Base-by-base conservation (phyloP, 371 early-diverging fungal species). In the Mucor piriformis region DNA sequence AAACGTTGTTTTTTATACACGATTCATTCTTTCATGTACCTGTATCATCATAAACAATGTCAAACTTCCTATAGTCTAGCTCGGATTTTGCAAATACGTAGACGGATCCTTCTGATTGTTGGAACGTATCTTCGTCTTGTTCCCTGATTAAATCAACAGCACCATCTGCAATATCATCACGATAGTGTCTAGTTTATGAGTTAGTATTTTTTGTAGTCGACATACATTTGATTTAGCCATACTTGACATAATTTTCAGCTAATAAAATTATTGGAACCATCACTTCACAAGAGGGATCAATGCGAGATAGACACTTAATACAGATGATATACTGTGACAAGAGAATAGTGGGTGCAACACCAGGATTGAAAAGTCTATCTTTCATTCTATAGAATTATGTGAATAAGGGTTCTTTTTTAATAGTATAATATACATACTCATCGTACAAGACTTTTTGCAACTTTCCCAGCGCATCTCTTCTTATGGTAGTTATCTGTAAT, bases 231-330 rank as follows among this genome's bases (percentile, higher is more conserved):
- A 13, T 5, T 8, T 10, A 16, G 25, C 6, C 27, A 15, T 71
- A 71, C 77, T 54, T 66, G 35, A 69, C 50, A 42, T 76, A 76
- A 1, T 32, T 29, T 33, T 68, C 59, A 12, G 73, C 49, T 7
- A 57, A n/a, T 11, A 71, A 59, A 16, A 71, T 61, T 2, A 73
- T 40, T 12, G 72, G 61, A 5, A 59, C 35, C 50, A 76, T 56
- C 10, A 65, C 66, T 8, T 54, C 61, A 51, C 74, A 76, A 7
- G 69, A 58, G 3, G 73, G 74, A 54, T 78, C 76, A 35, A 71
- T 61, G 6, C 67, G 44, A 12, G 64, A 44, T 3, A 78, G 44
- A 25, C 66, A 73, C 16, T 54, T 67, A 8, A 75, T 66, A 46
- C 76, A 78, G n/a, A 51, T 55, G 1, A 63, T 61, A 32, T 69